A percentile compares a stretch with the other conserved stretches of the same genome.
Conservation (phyloP, 441 rosid genomes). For the Manihot esculenta region DNA sequence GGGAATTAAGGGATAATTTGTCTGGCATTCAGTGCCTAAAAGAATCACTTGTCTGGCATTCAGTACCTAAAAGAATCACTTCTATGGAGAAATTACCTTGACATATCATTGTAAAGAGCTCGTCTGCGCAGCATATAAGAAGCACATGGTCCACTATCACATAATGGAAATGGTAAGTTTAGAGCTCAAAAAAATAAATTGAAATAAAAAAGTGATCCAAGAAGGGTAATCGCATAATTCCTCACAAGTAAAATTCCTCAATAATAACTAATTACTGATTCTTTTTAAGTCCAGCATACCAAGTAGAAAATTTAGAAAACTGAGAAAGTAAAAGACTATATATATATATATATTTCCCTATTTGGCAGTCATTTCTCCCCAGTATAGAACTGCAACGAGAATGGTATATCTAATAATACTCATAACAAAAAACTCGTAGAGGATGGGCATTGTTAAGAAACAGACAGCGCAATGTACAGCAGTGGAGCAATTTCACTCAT, state of each 20-base stretch:
- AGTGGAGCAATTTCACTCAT: background rate
- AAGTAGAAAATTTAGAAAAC: too few relatives aligned
- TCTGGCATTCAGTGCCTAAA: slow-evolving; percentile 37
- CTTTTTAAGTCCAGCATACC: background rate
- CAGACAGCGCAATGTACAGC: background rate
- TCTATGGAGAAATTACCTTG: slow-evolving; percentile 45
- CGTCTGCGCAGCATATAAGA: slow-evolving; percentile 85
- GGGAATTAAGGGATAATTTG: background rate
- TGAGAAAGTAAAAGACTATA: background rate
- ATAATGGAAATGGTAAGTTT: background rate
- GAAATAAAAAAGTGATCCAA: background rate
- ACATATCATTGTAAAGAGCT: slow-evolving; percentile 88
- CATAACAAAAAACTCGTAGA: background rate
- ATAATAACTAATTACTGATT: background rate
- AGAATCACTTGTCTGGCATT: background rate
- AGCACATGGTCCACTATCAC: slow-evolving; percentile 70
- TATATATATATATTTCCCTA: background rate
- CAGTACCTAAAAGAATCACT: too few relatives aligned
- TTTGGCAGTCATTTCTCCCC: background rate
- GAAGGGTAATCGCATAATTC: background rate
- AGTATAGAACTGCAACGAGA: background rate
- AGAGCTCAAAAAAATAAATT: background rate
- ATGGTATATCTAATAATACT: background rate
- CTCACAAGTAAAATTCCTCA: background rate
- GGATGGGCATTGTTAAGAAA: background rate